Base-by-base conservation (phyloP, 164 flowering plant species). In the Platanus orientalis region DNA sequence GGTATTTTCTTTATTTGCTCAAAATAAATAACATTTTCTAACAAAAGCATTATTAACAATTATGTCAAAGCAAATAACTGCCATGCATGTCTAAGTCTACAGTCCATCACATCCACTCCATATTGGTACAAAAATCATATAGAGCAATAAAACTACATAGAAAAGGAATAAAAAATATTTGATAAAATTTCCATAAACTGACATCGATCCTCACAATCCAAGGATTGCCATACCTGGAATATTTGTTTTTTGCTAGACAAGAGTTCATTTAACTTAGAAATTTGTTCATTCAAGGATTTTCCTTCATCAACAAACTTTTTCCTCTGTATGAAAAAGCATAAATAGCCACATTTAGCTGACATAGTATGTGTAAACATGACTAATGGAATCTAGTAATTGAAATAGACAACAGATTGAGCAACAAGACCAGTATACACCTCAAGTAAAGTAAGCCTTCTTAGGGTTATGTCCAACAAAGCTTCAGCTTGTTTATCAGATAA, bases 401-500 rank as follows among this genome's bases (percentile, higher is more conserved):
- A 25, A 9, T 17, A 51, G 13, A 26, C 51, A 34, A 32, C 10
- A 39, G 23, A 62, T 20, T n/a, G 14, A 62, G 42, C 13, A 24
- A 39, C 6, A 44, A 6, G 45, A 47, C 28, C n/a, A 20, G 7
- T 30, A 26, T 20, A 27, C 48, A 94, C 99, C 97, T 95, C 99
- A 66, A 88, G 89, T 64, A 64, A 65, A 58, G 88, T 86, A 44
- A 95, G 92, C 71, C 76, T 84, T 71, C 99, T 81, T 51, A 92
- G 73, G 72, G 77, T 85, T 52, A 92, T 92, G 73, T 88, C 97
- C 75, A 95, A 63, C 71, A 95, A 75, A 58, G 99, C 96, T 64
- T 92, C 97, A 69, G 97, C 96, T 83, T 95, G 99, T 73, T 83
- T 90, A 47, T 83, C 90, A 65, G 97, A 86, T 54, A 95, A 78